These are phyloP conservation scores for Hypoxylon rubiginosum DNA, from an alignment of 2,329 filamentous ascomycete genomes.

Conservation along the genomic window DNA sequence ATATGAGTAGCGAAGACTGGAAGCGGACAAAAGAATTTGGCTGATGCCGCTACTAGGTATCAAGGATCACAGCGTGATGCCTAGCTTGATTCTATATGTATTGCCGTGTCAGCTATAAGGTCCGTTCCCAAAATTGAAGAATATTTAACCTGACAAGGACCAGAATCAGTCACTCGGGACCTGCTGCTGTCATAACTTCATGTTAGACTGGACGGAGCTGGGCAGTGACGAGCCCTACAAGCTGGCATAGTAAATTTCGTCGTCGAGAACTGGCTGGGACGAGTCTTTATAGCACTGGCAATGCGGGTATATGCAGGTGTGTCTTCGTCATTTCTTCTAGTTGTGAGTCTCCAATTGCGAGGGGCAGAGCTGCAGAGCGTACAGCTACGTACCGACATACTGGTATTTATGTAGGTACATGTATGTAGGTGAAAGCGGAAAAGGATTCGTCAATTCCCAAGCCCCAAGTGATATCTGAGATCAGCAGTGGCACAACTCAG, in stretches of 20 bases:
- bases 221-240: too few species aligned
- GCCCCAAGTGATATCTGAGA: conserved; percentile 18
- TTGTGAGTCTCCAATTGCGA: conserved; percentile 24
- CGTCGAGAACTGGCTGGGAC: too few species aligned
- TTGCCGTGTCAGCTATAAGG: neutral
- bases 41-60: neutral
- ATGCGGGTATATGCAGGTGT: conserved; percentile 12
- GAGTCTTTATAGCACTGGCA: neutral
- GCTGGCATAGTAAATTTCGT: too few species aligned
- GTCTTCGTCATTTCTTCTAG: conserved; percentile 35
- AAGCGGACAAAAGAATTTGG: neutral
- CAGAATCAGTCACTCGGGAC: too few species aligned
- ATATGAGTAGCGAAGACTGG: neutral
- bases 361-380: conserved; percentile 29
- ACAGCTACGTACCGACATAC: conserved; percentile 21
- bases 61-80: neutral
- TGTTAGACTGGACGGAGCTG: neutral
- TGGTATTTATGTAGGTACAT: neutral
- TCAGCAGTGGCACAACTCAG: conserved; percentile 28
- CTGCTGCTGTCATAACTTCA: neutral
- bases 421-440: conserved; percentile 11
- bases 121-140: neutral
- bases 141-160: neutral
- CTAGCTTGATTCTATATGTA: neutral
- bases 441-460: conserved; percentile 44